Conservation (phyloP, 2,329 filamentous ascomycete species). For the Aspergillus tamarii region DNA sequence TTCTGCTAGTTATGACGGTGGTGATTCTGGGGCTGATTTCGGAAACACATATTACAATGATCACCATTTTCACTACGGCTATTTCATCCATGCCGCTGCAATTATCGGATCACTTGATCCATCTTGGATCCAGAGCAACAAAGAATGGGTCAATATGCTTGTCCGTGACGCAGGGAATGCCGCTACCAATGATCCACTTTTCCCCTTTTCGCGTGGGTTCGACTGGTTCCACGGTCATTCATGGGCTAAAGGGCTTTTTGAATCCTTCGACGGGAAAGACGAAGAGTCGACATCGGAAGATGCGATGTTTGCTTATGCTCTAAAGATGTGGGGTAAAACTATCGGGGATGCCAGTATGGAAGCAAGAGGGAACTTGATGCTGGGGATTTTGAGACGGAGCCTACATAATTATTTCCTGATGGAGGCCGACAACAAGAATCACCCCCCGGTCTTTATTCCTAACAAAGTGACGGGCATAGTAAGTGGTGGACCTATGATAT, state of each 20-base stretch:
- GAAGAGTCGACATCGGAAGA: constrained; percentile 88
- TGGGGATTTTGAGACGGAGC: constrained; percentile 74
- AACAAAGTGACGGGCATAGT: constrained; percentile 72
- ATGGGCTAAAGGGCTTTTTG: constrained; percentile 72
- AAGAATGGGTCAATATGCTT: constrained; percentile 78
- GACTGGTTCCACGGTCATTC: constrained; percentile 96
- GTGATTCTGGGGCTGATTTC: constrained; percentile 75
- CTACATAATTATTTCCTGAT: constrained; percentile 84
- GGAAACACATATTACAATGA: constrained; percentile 80
- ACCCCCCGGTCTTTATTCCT: constrained; percentile 75
- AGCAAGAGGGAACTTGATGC: constrained; percentile 80
- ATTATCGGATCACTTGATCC: constrained; percentile 80
- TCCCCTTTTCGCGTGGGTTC: constrained; percentile 81
- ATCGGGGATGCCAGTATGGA: constrained; percentile 79
- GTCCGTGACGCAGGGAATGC: constrained; percentile 85
- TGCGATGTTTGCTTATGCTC: constrained; percentile 78
- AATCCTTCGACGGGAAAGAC: constrained; percentile 58
- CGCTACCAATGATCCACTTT: constrained; percentile 68
- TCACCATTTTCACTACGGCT: constrained; percentile 71
- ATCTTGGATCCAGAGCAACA: constrained; percentile 72
- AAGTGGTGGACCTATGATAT: constrained; percentile 22
- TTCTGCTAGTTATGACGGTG: constrained; percentile 69
- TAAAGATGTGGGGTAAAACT: constrained; percentile 92
- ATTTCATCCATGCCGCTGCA: constrained; percentile 85
- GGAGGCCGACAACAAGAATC: constrained; percentile 66